phyloP scores from a whole-genome alignment of 2,329 filamentous ascomycete genomes.

The Neopestalotiopsis sp. region DNA sequence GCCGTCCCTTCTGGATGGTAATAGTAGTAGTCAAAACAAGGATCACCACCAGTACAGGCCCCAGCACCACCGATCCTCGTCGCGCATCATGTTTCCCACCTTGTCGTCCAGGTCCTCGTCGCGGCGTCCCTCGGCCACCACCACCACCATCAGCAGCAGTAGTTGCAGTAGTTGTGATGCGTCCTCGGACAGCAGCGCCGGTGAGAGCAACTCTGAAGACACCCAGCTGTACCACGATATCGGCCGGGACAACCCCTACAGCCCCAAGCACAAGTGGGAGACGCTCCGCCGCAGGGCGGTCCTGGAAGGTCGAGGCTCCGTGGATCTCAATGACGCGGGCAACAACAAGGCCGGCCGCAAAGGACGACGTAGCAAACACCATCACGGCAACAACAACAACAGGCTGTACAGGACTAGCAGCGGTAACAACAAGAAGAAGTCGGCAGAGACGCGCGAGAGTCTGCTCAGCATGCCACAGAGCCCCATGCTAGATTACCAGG shows the following conservation, averaged over 20 bases:
- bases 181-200: not conserved
- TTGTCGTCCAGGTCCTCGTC: slow-evolving; percentile 35
- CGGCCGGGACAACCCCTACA: slow-evolving; percentile 32
- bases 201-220: no score
- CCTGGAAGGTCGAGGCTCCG: slow-evolving; percentile 17
- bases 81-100: slow-evolving; percentile 22
- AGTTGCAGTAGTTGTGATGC: not conserved
- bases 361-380: slow-evolving; percentile 14
- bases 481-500: slow-evolving; percentile 51
- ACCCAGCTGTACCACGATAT: slow-evolving; percentile 29
- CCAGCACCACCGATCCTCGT: slow-evolving; percentile 20
- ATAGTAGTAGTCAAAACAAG: slow-evolving; percentile 21
- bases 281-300: slow-evolving; percentile 21
- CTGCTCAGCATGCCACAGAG: slow-evolving; percentile 54
- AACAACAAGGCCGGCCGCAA: slow-evolving; percentile 20
- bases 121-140: slow-evolving; percentile 34
- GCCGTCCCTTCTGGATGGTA: slow-evolving; percentile 27
- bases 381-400: slow-evolving; percentile 8
- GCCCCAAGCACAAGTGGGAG: slow-evolving; percentile 31
- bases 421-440: slow-evolving; percentile 35
- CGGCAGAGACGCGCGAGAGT: slow-evolving; percentile 36
- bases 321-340: slow-evolving; percentile 9
- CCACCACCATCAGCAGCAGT: slow-evolving; percentile 33
- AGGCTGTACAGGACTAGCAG: slow-evolving; percentile 22
- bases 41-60: slow-evolving; percentile 31